Conservation (phyloP, 805 yeast species). For the Candida adriatica region DNA sequence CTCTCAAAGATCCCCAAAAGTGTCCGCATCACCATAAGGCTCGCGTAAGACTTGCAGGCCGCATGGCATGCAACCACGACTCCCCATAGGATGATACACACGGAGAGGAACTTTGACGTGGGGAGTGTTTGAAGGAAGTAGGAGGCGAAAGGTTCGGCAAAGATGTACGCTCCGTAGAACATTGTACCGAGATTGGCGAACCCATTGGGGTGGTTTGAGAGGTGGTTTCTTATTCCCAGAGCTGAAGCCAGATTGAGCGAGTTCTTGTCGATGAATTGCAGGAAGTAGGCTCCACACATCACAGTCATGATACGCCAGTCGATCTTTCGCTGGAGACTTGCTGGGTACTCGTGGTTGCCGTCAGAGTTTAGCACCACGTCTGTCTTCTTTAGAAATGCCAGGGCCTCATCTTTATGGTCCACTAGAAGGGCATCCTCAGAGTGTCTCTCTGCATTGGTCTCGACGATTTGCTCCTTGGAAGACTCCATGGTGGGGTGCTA, state of each 20-base stretch:
- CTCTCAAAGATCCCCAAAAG: conserved; percentile 49
- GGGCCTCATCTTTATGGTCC: conserved; percentile 20
- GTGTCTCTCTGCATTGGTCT: conserved; percentile 2
- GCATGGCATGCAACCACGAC: conserved; percentile 42
- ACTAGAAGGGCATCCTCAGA: conserved; percentile 12
- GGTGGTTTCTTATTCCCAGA: conserved; percentile 50
- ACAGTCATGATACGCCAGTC: conserved; percentile 43
- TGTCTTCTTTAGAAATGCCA: conserved; percentile 15
- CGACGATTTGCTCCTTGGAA: too few species aligned
- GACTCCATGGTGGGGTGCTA: too few species aligned
- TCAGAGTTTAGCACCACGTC: conserved; percentile 5
- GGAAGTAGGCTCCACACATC: conserved; percentile 45
- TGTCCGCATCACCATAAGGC: conserved; percentile 48
- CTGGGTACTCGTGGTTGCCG: conserved; percentile 14
- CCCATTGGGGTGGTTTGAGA: conserved; percentile 33
- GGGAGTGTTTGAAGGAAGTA: conserved; percentile 46
- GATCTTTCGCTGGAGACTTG: conserved; percentile 28
- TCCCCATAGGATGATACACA: conserved; percentile 48
- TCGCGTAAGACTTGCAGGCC: conserved; percentile 46
- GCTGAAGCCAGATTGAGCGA: conserved; percentile 55
- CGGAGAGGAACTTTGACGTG: conserved; percentile 42
- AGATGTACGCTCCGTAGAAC: conserved; percentile 45
- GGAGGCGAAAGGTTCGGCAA: conserved; percentile 46
- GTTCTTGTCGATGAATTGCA: conserved; percentile 56
- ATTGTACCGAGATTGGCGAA: conserved; percentile 48